Evolutionary conservation across 352 stramenopile species (phyloP).

Genomic region (Phytophthora idaei): DNA sequence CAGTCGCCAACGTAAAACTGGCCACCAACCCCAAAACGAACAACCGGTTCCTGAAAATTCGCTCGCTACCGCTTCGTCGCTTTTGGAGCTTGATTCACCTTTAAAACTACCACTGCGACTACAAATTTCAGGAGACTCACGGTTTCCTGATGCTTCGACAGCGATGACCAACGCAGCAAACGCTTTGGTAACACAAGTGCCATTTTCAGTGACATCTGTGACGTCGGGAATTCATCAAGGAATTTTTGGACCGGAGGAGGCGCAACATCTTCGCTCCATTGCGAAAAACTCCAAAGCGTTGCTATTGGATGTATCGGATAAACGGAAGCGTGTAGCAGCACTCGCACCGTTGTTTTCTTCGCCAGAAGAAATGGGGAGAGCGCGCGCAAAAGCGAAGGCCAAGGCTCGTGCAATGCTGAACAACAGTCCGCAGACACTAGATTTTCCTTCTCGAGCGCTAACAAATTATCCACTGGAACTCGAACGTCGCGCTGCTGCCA

Average conservation of each 20-base stretch:
- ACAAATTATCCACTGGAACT: conserved; percentile 53
- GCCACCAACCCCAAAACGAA: background rate
- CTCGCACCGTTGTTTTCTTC: conserved; percentile 41
- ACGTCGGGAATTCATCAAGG: conserved; percentile 42
- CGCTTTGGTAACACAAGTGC: conserved; percentile 29
- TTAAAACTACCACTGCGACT: background rate
- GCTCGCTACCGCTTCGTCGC: conserved; percentile 4
- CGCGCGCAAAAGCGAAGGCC: conserved; percentile 19
- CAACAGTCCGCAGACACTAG: conserved; percentile 22
- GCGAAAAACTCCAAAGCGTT: conserved; percentile 31
- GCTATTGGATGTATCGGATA: conserved; percentile 17
- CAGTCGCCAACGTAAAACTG: conserved; percentile 8
- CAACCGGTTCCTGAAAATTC: background rate
- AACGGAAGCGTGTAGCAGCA: conserved; percentile 29
- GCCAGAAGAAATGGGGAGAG: conserved; percentile 29
- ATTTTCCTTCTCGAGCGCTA: conserved; percentile 17
- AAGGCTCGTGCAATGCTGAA: conserved; percentile 22
- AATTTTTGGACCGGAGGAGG: conserved; percentile 53
- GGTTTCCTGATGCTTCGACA: conserved; percentile 24
- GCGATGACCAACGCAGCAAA: conserved; percentile 31
- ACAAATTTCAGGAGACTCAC: background rate
- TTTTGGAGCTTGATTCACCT: conserved; percentile 21
- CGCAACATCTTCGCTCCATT: conserved; percentile 40
- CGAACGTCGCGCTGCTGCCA: conserved; percentile 32
- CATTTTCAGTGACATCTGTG: conserved; percentile 52